Evolutionary conservation across 495 filamentous ascomycete genomes (phyloP), one percentile per base, ranked within the genome.

Genomic region (Geoglossum glabrum): DNA sequence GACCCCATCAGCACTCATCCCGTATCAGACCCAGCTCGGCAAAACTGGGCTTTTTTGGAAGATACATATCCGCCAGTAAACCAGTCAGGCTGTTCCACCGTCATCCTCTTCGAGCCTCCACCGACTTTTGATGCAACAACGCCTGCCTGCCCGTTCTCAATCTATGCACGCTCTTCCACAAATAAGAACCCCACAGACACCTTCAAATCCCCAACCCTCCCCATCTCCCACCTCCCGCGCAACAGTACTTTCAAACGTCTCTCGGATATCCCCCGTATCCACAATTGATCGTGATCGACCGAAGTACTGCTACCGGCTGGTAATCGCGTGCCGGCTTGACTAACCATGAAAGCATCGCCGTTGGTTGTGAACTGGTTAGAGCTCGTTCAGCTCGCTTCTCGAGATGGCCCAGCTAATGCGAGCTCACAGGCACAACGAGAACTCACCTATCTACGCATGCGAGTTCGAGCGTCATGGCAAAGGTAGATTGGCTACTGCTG

Each of bases 381-480:
- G 34, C 25, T 23, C 27, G 23, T n/a, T 52, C 93, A 87, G 76
- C 85, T 86, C 61, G 80, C 86, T 90, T 63, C 76, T 97, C 57
- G 85, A 95, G 61, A 85, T 95, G 68, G 83, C 87, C 70, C 96
- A 13, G 23, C 49, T 52, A 26, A 52, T 26, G 0, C 11, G 10
- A 27, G 17, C 19, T 19, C 15, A 30, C 25, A 52, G 92, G 92
- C 93, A 96, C 69, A 86, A 94, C 63, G 86, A 90, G 62, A 94
- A 93, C 71, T 77, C 84, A 61, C 90, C 90, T 51, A 90, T 97
- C 62, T 97, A 95, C 69, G 95, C 90, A 31, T 85, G 86, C 62
- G 88, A 96, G 71, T 97, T 96, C 70, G 87, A 97, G 65, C 86
- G 86, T 61, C 81, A 92, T 71, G 88, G 90, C 61, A 96, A 90